Conservation (phyloP, 768 basidiomycete genomes). For the Phylloporus sp. region DNA sequence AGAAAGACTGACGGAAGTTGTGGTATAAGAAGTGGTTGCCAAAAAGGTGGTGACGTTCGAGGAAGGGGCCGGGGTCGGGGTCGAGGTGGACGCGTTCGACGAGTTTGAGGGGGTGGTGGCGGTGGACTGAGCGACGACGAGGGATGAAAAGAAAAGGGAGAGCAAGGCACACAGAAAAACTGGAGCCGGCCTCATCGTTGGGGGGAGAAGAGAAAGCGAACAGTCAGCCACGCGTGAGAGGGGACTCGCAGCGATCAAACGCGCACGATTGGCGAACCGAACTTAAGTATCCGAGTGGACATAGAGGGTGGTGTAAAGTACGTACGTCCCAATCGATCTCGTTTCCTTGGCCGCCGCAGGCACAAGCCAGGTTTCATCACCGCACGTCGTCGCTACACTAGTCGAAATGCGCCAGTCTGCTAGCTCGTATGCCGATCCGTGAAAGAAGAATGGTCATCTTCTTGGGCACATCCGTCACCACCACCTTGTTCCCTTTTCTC, state of each 20-base stretch:
- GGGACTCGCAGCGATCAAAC: no score
- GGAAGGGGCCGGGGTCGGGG: slow-evolving; percentile 7
- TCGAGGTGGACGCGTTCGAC: no score
- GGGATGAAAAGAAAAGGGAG: slow-evolving; percentile 27
- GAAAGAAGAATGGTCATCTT: slow-evolving; percentile 42
- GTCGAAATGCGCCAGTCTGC: slow-evolving; percentile 50
- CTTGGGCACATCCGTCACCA: slow-evolving; percentile 33
- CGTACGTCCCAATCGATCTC: neutral
- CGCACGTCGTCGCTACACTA: slow-evolving; percentile 22
- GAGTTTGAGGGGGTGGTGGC: neutral
- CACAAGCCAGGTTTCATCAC: no score
- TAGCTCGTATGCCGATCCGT: slow-evolving; percentile 41
- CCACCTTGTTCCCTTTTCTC: slow-evolving; percentile 25
- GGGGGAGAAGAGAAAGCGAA: neutral
- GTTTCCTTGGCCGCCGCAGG: no score
- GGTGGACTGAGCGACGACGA: slow-evolving; percentile 38
- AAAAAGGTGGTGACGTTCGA: slow-evolving; percentile 48
- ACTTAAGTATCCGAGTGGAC: neutral
- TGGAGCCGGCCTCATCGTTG: slow-evolving; percentile 11
- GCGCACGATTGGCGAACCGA: neutral
- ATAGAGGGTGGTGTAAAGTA: slow-evolving; percentile 2
- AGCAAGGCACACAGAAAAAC: slow-evolving; percentile 1
- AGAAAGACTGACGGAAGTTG: slow-evolving; percentile 44
- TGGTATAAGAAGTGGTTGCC: slow-evolving; percentile 47
- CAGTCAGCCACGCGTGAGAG: no score